phyloP scores from a whole-genome alignment of 2,329 filamentous ascomycete species.

The Cladobotryum mycophilum region DNA sequence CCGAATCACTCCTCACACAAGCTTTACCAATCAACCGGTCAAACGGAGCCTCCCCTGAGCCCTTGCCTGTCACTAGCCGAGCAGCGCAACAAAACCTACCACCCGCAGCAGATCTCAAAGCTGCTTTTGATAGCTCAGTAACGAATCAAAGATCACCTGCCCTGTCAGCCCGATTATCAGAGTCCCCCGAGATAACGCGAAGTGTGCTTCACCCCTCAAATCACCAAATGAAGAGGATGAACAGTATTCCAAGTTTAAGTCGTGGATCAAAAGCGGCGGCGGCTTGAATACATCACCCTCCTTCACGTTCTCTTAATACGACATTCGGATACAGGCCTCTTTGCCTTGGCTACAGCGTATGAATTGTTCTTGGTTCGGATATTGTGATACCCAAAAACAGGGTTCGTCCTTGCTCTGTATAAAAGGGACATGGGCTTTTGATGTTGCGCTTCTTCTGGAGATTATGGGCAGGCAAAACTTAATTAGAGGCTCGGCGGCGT shows the following conservation, averaged over 20 bases:
- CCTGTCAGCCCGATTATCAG: slow-evolving; percentile 24
- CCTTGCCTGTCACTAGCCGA: slow-evolving; percentile 13
- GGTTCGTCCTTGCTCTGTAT: slow-evolving; percentile 18
- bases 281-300: slow-evolving; percentile 17
- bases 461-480: slow-evolving; percentile 4
- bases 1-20: slow-evolving; percentile 71
- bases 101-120: slow-evolving; percentile 18
- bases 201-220: slow-evolving; percentile 27
- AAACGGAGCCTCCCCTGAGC: slow-evolving; percentile 14
- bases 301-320: slow-evolving; percentile 4
- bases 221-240: slow-evolving; percentile 28
- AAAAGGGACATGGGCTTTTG: slow-evolving; percentile 17
- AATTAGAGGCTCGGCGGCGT: slow-evolving; percentile 10
- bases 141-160: slow-evolving; percentile 23
- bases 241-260: slow-evolving; percentile 24
- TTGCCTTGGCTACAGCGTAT: slow-evolving; percentile 6
- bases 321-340: neutral
- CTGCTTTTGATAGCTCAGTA: slow-evolving; percentile 18
- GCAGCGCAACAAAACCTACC: slow-evolving; percentile 16
- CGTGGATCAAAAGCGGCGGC: slow-evolving; percentile 31
- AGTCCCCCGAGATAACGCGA: slow-evolving; percentile 40
- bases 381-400: slow-evolving; percentile 33
- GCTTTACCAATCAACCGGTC: slow-evolving; percentile 31
- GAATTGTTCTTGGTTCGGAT: slow-evolving; percentile 23
- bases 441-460: slow-evolving; percentile 5